A percentile compares a stretch with the other conserved stretches of the same genome.
phyloP scores from a whole-genome alignment of 2,329 filamentous ascomycete species.

The Ramularia collo-cygni region DNA sequence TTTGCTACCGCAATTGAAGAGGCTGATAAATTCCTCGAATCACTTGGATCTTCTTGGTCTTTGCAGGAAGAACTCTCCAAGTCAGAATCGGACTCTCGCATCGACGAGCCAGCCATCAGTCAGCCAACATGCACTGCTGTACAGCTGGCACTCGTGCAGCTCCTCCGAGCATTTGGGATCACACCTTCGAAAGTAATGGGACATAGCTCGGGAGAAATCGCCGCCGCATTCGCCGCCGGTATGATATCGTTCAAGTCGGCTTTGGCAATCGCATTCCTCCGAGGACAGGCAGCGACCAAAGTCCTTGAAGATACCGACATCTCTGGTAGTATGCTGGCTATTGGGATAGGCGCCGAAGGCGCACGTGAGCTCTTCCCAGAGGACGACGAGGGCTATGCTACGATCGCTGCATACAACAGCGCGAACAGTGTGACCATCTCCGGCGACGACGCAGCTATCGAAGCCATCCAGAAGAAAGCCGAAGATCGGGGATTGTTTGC shows the following conservation, averaged over 20 bases:
- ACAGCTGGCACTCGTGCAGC: slow-evolving; percentile 43
- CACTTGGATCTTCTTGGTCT: slow-evolving; percentile 1
- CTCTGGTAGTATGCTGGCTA: slow-evolving; percentile 6
- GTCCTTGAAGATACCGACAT: slow-evolving; percentile 1
- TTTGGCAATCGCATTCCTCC: slow-evolving; percentile 10
- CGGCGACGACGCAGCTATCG: slow-evolving; percentile 32
- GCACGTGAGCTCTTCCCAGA: no score
- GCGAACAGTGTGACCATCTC: slow-evolving; percentile 39
- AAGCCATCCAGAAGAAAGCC: slow-evolving; percentile 25
- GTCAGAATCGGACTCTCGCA: background rate
- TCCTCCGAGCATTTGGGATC: slow-evolving; percentile 24
- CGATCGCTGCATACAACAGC: slow-evolving; percentile 30
- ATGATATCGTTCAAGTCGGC: slow-evolving; percentile 7
- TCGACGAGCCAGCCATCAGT: slow-evolving; percentile 29
- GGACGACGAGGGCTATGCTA: no score
- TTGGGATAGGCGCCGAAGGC: no score
- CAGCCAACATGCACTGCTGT: slow-evolving; percentile 50
- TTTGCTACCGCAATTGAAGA: slow-evolving; percentile 1
- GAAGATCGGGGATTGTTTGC: background rate
- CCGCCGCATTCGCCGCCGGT: slow-evolving; percentile 20
- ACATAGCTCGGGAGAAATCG: slow-evolving; percentile 27
- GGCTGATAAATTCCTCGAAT: background rate
- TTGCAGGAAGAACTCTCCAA: slow-evolving; percentile 1
- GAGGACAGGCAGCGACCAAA: slow-evolving; percentile 4
- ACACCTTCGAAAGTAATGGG: slow-evolving; percentile 19